These are phyloP conservation scores for Fusarium illudens DNA, from an alignment of 2,329 filamentous ascomycete species.

Conservation along the genomic window DNA sequence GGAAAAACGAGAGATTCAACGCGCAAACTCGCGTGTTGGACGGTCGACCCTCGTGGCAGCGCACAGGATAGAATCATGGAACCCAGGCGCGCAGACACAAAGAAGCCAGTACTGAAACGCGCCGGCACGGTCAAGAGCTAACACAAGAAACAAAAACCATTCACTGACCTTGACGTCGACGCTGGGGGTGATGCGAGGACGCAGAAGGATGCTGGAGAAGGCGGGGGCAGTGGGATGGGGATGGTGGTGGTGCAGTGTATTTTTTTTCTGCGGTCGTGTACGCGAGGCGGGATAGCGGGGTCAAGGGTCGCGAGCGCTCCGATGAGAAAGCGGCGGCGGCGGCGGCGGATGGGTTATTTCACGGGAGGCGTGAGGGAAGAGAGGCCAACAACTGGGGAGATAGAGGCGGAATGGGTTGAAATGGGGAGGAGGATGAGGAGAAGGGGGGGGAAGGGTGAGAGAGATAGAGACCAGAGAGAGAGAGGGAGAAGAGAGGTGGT, in stretches of 20 bases:
- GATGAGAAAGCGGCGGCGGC: slow-evolving; percentile 35
- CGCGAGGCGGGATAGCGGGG: slow-evolving; percentile 47
- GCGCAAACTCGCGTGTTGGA: slow-evolving; percentile 24
- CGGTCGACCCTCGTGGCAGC: slow-evolving; percentile 10
- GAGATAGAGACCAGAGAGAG: slow-evolving; percentile 37
- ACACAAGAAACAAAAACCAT: neutral
- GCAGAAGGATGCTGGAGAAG: slow-evolving; percentile 31
- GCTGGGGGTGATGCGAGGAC: slow-evolving; percentile 35
- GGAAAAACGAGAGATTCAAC: slow-evolving; percentile 4
- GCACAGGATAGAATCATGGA: slow-evolving; percentile 11
- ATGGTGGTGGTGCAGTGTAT: slow-evolving; percentile 36
- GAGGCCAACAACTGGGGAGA: slow-evolving; percentile 31
- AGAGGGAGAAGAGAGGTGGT: slow-evolving; percentile 37
- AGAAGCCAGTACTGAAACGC: neutral
- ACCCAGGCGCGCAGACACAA: neutral
- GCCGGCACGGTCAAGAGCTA: neutral
- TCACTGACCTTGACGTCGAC: slow-evolving; percentile 40
- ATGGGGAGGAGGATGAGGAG: slow-evolving; percentile 37
- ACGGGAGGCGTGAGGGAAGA: slow-evolving; percentile 36
- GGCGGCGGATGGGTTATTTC: slow-evolving; percentile 30
- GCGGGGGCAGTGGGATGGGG: slow-evolving; percentile 32
- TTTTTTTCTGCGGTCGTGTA: slow-evolving; percentile 44
- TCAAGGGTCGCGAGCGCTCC: slow-evolving; percentile 43
- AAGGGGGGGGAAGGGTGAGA: slow-evolving; percentile 39
- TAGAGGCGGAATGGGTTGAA: slow-evolving; percentile 34